Evolutionary conservation across 805 yeast species (phyloP).

Genomic region (Candida easanensis): DNA sequence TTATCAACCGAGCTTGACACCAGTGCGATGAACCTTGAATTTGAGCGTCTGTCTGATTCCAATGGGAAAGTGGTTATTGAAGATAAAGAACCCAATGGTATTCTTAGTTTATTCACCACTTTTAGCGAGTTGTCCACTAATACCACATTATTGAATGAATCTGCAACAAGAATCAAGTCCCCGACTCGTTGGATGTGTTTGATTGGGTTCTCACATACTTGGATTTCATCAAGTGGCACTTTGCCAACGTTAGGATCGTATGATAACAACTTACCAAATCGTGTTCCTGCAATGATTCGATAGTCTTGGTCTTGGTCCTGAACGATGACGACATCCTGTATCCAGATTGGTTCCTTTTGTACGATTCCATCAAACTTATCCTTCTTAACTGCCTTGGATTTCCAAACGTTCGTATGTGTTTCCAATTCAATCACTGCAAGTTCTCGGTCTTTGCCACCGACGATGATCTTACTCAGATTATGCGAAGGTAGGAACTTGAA

Average conservation of each 20-base stretch:
- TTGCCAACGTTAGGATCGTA: slow-evolving; percentile 20
- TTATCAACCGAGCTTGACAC: slow-evolving; percentile 15
- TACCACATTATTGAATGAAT: slow-evolving; percentile 22
- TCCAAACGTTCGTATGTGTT: slow-evolving; percentile 22
- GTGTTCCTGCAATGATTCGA: slow-evolving; percentile 21
- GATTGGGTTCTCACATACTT: slow-evolving; percentile 23
- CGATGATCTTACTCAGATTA: slow-evolving; percentile 9
- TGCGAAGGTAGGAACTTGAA: slow-evolving; percentile 16
- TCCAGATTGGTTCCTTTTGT: slow-evolving; percentile 23
- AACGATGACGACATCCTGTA: slow-evolving; percentile 20
- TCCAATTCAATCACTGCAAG: slow-evolving; percentile 19
- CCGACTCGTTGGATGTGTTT: slow-evolving; percentile 13
- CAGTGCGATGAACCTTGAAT: slow-evolving; percentile 10
- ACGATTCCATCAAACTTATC: slow-evolving; percentile 6
- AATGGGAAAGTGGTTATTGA: slow-evolving; percentile 8
- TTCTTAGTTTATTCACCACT: slow-evolving; percentile 13
- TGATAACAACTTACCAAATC: slow-evolving; percentile 24
- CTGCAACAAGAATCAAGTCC: slow-evolving; percentile 16
- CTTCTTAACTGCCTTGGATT: slow-evolving; percentile 16
- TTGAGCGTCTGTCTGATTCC: slow-evolving; percentile 2
- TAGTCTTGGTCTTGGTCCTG: slow-evolving; percentile 5
- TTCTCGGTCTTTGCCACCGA: slow-evolving; percentile 27
- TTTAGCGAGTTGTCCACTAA: slow-evolving; percentile 14
- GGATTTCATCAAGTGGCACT: slow-evolving; percentile 23
- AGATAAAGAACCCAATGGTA: slow-evolving; percentile 25